These are phyloP conservation scores for Leccinum olivaceopallidum DNA, from an alignment of 768 basidiomycete genomes.

Conservation along the genomic window DNA sequence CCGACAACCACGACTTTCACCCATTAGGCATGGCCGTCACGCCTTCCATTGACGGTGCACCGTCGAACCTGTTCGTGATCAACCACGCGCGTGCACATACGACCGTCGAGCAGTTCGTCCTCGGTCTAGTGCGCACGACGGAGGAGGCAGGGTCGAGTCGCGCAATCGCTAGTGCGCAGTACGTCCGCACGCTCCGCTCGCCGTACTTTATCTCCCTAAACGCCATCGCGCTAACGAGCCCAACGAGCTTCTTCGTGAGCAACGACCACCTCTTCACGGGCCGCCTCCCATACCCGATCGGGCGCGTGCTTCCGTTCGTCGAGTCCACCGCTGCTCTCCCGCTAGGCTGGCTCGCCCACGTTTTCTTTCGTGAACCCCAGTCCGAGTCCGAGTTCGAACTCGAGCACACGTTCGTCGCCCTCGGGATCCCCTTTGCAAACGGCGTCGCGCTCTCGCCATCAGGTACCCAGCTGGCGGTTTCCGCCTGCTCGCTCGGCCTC, in stretches of 20 bases:
- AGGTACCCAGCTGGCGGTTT: constrained; percentile 53
- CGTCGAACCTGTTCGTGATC: constrained; percentile 61
- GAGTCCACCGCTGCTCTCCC: constrained; percentile 62
- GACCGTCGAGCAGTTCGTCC: constrained; percentile 65
- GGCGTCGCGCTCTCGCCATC: constrained; percentile 61
- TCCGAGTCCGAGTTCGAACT: constrained; percentile 10
- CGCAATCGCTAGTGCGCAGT: constrained; percentile 34
- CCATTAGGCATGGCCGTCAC: constrained; percentile 66
- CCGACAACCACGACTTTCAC: constrained; percentile 62
- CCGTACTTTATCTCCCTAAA: constrained; percentile 66
- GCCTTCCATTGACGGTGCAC: constrained; percentile 47
- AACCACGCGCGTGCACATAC: constrained; percentile 67
- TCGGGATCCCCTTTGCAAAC: constrained; percentile 65
- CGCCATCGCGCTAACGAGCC: constrained; percentile 58
- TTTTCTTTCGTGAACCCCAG: constrained; percentile 39
- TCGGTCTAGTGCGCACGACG: constrained; percentile 40
- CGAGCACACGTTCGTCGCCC: constrained; percentile 41
- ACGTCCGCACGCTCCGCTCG: constrained; percentile 62
- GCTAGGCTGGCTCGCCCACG: constrained; percentile 57
- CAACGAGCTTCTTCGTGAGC: constrained; percentile 67
- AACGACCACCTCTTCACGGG: constrained; percentile 74
- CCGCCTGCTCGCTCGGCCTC: constrained; percentile 48
- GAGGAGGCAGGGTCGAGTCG: no score
- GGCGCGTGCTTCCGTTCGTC: constrained; percentile 48
- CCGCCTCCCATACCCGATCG: constrained; percentile 52